Base-by-base conservation (phyloP, 352 stramenopile species). In the Halophytophthora polymorphica region DNA sequence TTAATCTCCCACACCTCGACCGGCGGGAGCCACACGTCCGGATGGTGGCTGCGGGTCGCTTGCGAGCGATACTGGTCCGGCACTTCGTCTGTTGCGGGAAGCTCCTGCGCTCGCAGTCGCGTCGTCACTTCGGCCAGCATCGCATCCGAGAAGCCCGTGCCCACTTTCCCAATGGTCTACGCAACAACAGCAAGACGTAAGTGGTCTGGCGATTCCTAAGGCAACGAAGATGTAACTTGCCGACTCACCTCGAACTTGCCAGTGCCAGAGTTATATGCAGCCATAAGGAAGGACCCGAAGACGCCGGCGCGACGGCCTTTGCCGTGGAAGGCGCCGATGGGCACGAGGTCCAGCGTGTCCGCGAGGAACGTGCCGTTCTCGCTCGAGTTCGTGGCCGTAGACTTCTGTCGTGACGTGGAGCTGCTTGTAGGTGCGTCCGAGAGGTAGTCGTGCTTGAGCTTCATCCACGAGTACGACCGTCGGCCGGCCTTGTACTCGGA, bases 1-100 rank as follows among this genome's bases (percentile, higher is more conserved):
- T 98, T 97, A 31, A 99, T 93, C 68, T 99, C 98, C 97, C 97
- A 99, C 14, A 99, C 96, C 61, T 98, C 79, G 2, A 58, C 73
- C 2, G 95, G 84, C 13, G 86, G 73, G 37, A 99, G 94, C 97
- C 96, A 99, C 44, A 96, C 82, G 54, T 97, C 90, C 2, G 89
- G 87, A 44, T 78, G 69, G n/a, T 63, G 69, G 50, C 71, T 97
- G 66, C 25, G 73, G 71, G 54, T 96, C 2, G 59, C 38, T 22
- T 63, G 52, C 13, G 56, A 77, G 31, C 56, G 46, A 69, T 70
- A 73, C 23, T 54, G 28, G 7, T 57, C 65, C 69, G 90, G 74
- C 78, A 98, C 64, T 67, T 73, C 17, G 23, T 67, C 39, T 42
- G 69, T 50, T 53, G 73, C 53, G 74, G 92, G 28, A 34, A 69